Evolutionary conservation across 768 basidiomycete species (phyloP).

Genomic region (Tylopilus vinaceipallidus): DNA sequence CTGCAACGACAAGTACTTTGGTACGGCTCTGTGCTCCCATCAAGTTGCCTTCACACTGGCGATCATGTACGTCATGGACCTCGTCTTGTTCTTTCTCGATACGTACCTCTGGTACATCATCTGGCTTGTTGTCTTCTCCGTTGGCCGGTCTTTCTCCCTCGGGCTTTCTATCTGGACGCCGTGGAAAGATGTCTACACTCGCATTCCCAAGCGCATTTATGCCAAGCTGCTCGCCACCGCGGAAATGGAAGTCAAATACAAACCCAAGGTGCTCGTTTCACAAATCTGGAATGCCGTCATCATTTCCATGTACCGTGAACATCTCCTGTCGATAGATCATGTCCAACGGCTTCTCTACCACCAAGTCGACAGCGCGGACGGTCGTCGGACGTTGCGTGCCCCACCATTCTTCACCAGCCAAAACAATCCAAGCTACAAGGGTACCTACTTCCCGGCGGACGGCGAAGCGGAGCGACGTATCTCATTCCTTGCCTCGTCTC

Average conservation of each 20-base stretch:
- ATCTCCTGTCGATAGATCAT: conserved; percentile 95
- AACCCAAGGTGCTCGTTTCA: conserved; percentile 98
- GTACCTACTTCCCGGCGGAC: conserved; percentile 89
- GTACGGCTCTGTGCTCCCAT: conserved; percentile 77
- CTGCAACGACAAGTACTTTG: conserved; percentile 84
- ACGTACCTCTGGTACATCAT: conserved; percentile 99
- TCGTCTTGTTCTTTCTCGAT: conserved; percentile 97
- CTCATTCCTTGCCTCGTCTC: conserved; percentile 97
- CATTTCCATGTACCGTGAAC: conserved; percentile 99
- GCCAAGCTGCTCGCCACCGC: conserved; percentile 93
- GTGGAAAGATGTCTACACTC: conserved; percentile 96
- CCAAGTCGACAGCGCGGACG: conserved; percentile 88
- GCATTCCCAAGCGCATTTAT: conserved; percentile 96
- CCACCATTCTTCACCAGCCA: conserved; percentile 99
- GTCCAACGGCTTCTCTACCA: conserved; percentile 97
- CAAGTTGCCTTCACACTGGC: conserved; percentile 93
- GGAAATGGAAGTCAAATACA: conserved; percentile 99
- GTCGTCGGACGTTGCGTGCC: conserved; percentile 88
- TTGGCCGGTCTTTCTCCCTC: conserved; percentile 84
- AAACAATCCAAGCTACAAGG: conserved; percentile 62
- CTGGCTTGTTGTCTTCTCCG: conserved; percentile 95
- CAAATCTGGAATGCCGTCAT: conserved; percentile 99
- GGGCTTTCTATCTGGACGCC: conserved; percentile 99
- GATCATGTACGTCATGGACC: conserved; percentile 99
- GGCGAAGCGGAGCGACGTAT: conserved; percentile 97